A percentile compares a stretch with the other conserved stretches of the same genome.
phyloP scores from a whole-genome alignment of 108 stramenopile species.

The Skeletonema potamos region DNA sequence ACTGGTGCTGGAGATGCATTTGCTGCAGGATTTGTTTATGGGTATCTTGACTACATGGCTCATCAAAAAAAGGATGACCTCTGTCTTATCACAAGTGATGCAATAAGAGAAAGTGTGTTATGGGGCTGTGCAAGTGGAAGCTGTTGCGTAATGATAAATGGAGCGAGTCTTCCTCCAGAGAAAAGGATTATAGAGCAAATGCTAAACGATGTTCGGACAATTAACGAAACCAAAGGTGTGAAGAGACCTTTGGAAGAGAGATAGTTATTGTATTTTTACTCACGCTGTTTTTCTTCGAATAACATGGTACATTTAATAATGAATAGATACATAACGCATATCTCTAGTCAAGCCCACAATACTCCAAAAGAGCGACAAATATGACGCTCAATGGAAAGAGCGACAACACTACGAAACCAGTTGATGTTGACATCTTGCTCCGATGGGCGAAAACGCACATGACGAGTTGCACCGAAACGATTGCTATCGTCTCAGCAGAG shows the following conservation, averaged over 20 bases:
- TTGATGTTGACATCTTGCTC: slow-evolving; percentile 2
- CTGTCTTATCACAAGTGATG: neutral
- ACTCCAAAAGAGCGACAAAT: slow-evolving; percentile 82
- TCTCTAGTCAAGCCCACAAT: slow-evolving; percentile 74
- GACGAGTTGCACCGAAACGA: slow-evolving; percentile 88
- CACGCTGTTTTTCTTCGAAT: neutral
- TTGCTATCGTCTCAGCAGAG: slow-evolving; percentile 93
- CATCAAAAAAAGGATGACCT: slow-evolving; percentile 21
- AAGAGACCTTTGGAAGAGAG: neutral
- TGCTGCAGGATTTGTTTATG: slow-evolving; percentile 75
- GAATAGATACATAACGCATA: neutral
- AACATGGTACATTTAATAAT: neutral
- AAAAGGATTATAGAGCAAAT: slow-evolving; percentile 48
- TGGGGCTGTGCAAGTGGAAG: slow-evolving; percentile 73
- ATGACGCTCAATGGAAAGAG: slow-evolving; percentile 86
- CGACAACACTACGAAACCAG: slow-evolving; percentile 54
- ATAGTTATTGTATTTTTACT: neutral
- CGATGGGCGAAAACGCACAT: slow-evolving; percentile 60
- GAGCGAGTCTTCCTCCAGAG: slow-evolving; percentile 63
- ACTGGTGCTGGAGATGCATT: slow-evolving; percentile 88
- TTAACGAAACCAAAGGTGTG: neutral
- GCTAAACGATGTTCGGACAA: neutral
- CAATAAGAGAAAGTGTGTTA: slow-evolving; percentile 37
- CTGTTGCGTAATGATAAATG: slow-evolving; percentile 52
- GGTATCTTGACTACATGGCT: slow-evolving; percentile 31